Evolutionary conservation across 225 moss, liverwort and hornwort species (phyloP).

Genomic region (Takakia lepidozioides): DNA sequence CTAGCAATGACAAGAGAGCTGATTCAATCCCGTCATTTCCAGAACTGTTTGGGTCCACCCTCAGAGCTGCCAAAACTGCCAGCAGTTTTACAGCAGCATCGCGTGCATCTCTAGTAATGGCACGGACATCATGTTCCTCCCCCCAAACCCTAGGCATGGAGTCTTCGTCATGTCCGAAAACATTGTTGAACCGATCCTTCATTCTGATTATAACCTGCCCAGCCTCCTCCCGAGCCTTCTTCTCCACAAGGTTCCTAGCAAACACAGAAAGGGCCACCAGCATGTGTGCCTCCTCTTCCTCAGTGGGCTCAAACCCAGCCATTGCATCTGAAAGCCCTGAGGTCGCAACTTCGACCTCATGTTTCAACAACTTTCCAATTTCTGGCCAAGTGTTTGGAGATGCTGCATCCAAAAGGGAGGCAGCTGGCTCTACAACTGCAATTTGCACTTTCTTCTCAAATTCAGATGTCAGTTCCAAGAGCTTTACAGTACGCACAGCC

Average conservation of each 20-base stretch:
- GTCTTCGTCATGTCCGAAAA: slow-evolving; percentile 87
- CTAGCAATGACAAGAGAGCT: slow-evolving; percentile 51
- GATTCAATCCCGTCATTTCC: slow-evolving; percentile 43
- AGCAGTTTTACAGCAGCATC: slow-evolving; percentile 60
- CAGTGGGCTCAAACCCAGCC: slow-evolving; percentile 63
- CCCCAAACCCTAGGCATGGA: slow-evolving; percentile 88
- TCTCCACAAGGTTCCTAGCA: slow-evolving; percentile 60
- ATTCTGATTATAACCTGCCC: slow-evolving; percentile 64
- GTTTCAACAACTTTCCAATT: slow-evolving; percentile 49
- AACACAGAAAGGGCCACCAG: slow-evolving; percentile 24
- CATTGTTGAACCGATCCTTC: slow-evolving; percentile 82
- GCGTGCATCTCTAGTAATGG: slow-evolving; percentile 81
- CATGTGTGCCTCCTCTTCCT: slow-evolving; percentile 32
- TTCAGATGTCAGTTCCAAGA: slow-evolving; percentile 37
- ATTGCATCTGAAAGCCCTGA: slow-evolving; percentile 38
- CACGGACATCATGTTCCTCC: slow-evolving; percentile 79
- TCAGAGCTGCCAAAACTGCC: slow-evolving; percentile 65
- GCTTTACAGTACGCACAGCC: slow-evolving; percentile 47
- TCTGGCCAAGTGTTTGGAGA: slow-evolving; percentile 68
- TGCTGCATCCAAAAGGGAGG: slow-evolving; percentile 79
- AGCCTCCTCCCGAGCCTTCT: slow-evolving; percentile 81
- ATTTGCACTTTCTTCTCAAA: slow-evolving; percentile 48
- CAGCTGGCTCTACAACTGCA: slow-evolving; percentile 44
- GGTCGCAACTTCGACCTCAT: slow-evolving; percentile 41
- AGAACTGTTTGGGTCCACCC: slow-evolving; percentile 38